Evolutionary conservation across 1,139 yeast genomes (phyloP), one percentile per base, ranked within the genome.

Genomic region (Blastobotrys malaysiensis): DNA sequence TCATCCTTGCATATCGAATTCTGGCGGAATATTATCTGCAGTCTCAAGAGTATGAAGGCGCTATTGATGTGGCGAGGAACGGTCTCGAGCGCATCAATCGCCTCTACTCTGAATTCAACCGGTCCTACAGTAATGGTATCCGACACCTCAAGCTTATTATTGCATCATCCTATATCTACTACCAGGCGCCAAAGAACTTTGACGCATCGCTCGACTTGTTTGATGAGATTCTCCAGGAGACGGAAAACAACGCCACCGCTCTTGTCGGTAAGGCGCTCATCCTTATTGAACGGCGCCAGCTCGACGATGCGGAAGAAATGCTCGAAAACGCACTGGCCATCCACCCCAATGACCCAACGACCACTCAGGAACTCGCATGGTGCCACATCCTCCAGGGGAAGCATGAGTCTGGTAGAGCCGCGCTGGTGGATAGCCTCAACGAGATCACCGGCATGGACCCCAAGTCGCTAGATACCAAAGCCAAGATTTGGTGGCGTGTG

Each of bases 151-250:
- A 86, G 21, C 78, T 90, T 50, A 76, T 81, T 16, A 74, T 88
- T 53, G 98, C 95, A 0, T 80, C 84, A 1, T 79, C 87, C 0
- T 88, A 89, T 64, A 88, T 96, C 0, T 86, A 87, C 65, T 80
- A 84, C 65, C 96, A 91, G 66, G 88, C 97, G 0, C 99, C 98
- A 5, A 89, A 89, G 68, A 87, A 91, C 68, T 89, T 82, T 65
- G 76, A 80, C 9, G 76, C 84, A 44, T 98, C 99, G 0, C 68
- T 87, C 47, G 81, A 81, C 49, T 71, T 90, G 24, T 93, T 86
- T 68, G 86, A 86, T 51, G 73, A 77, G 31, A 81, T 90, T 7
- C 73, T 88, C 27, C 63, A 63, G 2, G 72, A 72, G 2, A 80
- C 80, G 52, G 82, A 84, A 0, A 63, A 70, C 1, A 81, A 83